Evolutionary conservation across 192 early-diverging fungal species (phyloP).

Genomic region (Mortierella antarctica): DNA sequence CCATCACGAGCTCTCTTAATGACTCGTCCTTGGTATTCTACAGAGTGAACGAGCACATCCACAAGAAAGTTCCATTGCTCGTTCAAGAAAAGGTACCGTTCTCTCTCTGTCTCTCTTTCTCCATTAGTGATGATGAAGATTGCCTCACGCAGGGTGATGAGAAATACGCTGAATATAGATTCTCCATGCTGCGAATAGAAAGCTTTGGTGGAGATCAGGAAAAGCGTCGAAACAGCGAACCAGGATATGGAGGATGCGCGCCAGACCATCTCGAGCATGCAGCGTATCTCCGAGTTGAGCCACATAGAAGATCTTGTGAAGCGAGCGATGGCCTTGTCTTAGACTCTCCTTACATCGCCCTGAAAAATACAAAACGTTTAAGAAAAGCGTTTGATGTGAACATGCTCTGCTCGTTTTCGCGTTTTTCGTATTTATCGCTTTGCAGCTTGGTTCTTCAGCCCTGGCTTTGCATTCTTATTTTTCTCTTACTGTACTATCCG

Average conservation of each 20-base stretch:
- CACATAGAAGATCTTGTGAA: conserved; percentile 35
- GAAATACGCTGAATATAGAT: background rate
- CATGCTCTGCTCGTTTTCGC: too few relatives aligned
- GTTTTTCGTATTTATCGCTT: too few relatives aligned
- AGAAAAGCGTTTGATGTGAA: too few relatives aligned
- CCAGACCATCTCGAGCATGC: conserved; percentile 34
- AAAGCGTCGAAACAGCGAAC: conserved; percentile 33
- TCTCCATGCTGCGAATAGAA: conserved; percentile 6
- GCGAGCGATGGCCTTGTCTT: conserved; percentile 3
- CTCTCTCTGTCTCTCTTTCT: background rate
- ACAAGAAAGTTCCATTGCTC: conserved; percentile 44
- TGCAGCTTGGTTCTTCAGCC: too few relatives aligned
- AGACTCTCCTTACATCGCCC: background rate
- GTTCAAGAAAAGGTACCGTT: conserved; percentile 40
- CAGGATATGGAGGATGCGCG: conserved; percentile 49
- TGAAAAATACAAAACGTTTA: too few relatives aligned
- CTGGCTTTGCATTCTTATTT: too few relatives aligned
- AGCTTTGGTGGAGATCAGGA: conserved; percentile 14
- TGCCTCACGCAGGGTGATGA: background rate
- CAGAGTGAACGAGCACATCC: conserved; percentile 45
- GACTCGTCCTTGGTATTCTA: conserved; percentile 38
- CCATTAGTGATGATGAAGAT: too few relatives aligned
- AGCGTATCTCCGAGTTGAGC: conserved; percentile 27
- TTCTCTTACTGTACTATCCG: too few relatives aligned
- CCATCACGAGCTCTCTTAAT: conserved; percentile 27